Evolutionary conservation across 768 basidiomycete species (phyloP).

Genomic region (Harrya chromipes): DNA sequence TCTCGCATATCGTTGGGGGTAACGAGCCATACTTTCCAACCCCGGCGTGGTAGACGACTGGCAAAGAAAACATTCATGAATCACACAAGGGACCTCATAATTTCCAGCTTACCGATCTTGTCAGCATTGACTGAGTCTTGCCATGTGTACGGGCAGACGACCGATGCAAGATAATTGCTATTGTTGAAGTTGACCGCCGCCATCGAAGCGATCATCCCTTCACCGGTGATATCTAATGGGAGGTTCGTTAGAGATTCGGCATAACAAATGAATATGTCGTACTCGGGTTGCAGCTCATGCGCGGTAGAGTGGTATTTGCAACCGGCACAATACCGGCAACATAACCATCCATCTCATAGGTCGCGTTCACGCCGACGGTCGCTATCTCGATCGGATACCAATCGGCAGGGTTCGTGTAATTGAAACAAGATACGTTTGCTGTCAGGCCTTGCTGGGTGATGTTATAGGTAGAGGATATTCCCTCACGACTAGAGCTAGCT

Average conservation of each 20-base stretch:
- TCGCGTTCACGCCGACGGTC: no score
- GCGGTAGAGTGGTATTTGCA: background rate
- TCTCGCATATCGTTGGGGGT: slow-evolving; percentile 6
- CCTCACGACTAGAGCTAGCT: no score
- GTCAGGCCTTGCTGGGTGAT: no score
- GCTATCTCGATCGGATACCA: no score
- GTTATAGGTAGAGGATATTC: no score
- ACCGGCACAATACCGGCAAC: background rate
- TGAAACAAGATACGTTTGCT: no score
- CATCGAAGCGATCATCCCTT: background rate
- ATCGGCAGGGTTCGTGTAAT: no score
- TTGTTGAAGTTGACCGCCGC: slow-evolving; percentile 1
- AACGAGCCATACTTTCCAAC: slow-evolving; percentile 1
- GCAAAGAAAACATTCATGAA: background rate
- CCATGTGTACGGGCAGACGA: slow-evolving; percentile 1
- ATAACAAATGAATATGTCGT: background rate
- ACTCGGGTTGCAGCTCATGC: background rate
- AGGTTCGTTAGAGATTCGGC: background rate
- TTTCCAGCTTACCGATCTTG: background rate
- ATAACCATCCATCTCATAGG: no score
- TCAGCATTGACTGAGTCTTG: background rate
- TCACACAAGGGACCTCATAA: no score
- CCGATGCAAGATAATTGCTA: background rate
- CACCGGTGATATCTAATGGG: background rate
- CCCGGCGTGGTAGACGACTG: slow-evolving; percentile 1